These are phyloP conservation scores for Metschnikowia rubicola DNA, from an alignment of 805 yeast species.

Conservation along the genomic window DNA sequence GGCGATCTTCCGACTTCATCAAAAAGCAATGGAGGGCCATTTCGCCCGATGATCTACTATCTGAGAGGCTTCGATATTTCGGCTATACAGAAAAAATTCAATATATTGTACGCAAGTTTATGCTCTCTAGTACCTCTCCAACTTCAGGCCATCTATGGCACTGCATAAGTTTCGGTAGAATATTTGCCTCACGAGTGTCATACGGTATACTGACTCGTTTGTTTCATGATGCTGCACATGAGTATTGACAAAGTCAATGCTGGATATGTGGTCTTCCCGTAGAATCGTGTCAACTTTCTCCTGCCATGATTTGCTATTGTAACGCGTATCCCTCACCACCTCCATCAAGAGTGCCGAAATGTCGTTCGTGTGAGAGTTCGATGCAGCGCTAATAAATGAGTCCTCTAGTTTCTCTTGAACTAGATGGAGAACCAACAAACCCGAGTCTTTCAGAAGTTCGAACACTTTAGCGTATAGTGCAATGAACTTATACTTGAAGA, in stretches of 20 bases:
- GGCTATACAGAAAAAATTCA: too few relatives aligned
- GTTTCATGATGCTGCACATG: neutral
- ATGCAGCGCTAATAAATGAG: conserved; percentile 25
- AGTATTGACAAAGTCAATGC: neutral
- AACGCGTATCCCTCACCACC: conserved; percentile 15
- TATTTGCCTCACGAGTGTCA: conserved; percentile 21
- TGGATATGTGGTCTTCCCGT: neutral
- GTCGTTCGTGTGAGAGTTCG: conserved; percentile 25
- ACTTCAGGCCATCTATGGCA: conserved; percentile 32
- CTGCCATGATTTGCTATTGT: conserved; percentile 7
- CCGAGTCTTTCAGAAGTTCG: conserved; percentile 18
- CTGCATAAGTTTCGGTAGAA: conserved; percentile 35
- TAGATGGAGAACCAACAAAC: conserved; percentile 30
- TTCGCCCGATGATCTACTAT: neutral
- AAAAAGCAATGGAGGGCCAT: conserved; percentile 55
- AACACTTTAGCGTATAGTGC: conserved; percentile 28
- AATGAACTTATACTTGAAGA: conserved; percentile 31
- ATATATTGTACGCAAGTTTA: too few relatives aligned
- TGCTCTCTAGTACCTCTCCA: conserved; percentile 24
- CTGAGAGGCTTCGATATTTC: too few relatives aligned
- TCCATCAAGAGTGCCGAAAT: conserved; percentile 26
- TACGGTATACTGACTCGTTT: conserved; percentile 1
- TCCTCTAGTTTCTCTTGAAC: conserved; percentile 26
- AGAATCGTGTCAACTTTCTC: neutral
- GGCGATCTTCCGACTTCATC: conserved; percentile 65